Evolutionary conservation across 306 rosid species (phyloP).

Genomic region (Arachis stenosperma): DNA sequence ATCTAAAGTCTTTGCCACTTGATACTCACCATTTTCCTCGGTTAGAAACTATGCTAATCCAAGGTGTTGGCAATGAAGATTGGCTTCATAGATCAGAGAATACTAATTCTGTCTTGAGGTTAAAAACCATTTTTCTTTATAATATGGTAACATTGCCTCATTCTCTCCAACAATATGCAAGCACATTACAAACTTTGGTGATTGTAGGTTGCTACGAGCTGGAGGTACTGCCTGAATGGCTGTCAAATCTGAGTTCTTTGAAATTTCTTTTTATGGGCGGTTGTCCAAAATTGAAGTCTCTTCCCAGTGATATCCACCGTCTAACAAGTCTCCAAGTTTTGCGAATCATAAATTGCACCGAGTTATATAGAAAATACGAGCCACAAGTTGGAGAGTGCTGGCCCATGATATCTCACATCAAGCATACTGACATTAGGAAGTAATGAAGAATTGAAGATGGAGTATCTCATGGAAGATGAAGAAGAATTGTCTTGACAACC

Average conservation of each 20-base stretch:
- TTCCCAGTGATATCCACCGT: not conserved
- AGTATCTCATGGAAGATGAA: too few species aligned
- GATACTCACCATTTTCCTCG: conserved; percentile 1
- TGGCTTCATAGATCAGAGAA: not conserved
- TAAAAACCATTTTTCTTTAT: not conserved
- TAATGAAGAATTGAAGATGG: too few species aligned
- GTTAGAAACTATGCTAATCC: not conserved
- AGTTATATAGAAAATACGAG: not conserved
- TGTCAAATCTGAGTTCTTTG: not conserved
- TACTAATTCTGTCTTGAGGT: not conserved
- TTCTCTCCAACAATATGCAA: not conserved
- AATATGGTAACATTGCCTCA: not conserved
- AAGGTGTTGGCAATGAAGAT: too few species aligned
- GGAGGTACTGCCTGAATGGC: not conserved
- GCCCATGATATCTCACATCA: too few species aligned
- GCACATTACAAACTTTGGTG: not conserved
- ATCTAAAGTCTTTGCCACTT: conserved; percentile 3
- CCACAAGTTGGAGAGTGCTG: not conserved
- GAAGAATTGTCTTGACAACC: too few species aligned
- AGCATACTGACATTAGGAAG: too few species aligned
- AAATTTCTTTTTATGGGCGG: accelerated
- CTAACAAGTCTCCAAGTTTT: conserved; percentile 11
- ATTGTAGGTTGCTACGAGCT: not conserved
- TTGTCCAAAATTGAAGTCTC: conserved; percentile 6
- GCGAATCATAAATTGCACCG: not conserved